phyloP scores from a whole-genome alignment of 1,284 basidiomycete genomes.

The Ganoderma boninense region DNA sequence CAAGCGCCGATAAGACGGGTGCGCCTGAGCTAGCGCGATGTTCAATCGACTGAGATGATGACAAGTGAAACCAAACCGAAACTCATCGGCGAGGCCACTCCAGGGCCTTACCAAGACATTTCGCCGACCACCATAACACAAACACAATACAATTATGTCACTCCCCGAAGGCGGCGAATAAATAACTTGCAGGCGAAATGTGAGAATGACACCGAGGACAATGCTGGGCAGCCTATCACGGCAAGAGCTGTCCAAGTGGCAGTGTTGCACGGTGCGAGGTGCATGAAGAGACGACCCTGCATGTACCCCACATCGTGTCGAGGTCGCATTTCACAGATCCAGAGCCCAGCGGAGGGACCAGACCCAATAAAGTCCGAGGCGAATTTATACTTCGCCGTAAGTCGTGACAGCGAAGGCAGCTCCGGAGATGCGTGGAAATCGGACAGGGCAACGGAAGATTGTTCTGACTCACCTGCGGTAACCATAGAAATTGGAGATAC shows the following conservation, averaged over 20 bases:
- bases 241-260: background rate
- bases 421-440: conserved; percentile 13
- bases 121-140: background rate
- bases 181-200: background rate
- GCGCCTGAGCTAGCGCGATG: background rate
- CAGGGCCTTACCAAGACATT: background rate
- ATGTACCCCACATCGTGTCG: conserved; percentile 27
- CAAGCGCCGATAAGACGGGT: background rate
- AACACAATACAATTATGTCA: background rate
- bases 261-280: conserved; percentile 4
- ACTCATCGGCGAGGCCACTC: background rate
- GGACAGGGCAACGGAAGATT: conserved; percentile 10
- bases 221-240: background rate
- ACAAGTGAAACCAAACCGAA: background rate
- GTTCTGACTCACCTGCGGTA: conserved; percentile 62
- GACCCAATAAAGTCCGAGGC: background rate
- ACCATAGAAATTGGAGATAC: conserved; percentile 82
- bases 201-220: background rate
- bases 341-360: conserved; percentile 7
- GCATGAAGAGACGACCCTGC: conserved; percentile 10
- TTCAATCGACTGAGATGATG: background rate
- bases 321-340: conserved; percentile 16
- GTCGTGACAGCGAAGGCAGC: conserved; percentile 19
- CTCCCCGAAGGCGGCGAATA: background rate
- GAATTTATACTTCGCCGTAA: conserved; percentile 15